Conservation (phyloP, 495 filamentous ascomycete genomes). For the Glarea lozoyensis region DNA sequence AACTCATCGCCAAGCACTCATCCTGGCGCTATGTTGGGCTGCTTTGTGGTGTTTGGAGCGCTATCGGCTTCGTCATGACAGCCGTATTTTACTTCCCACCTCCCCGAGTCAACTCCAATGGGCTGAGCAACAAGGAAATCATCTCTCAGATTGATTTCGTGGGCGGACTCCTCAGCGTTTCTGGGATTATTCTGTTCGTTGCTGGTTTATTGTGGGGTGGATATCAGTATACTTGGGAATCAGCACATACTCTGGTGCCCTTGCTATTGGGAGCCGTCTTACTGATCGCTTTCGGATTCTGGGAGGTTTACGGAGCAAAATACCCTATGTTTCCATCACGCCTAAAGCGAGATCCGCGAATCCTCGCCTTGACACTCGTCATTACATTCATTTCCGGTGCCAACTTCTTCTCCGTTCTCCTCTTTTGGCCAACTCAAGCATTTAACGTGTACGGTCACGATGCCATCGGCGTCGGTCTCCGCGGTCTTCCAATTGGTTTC, state of each 20-base stretch:
- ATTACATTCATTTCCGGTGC: conserved; percentile 68
- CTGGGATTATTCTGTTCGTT: conserved; percentile 55
- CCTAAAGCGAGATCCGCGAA: conserved; percentile 54
- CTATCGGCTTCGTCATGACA: conserved; percentile 52
- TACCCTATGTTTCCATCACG: conserved; percentile 59
- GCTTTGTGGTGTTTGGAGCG: conserved; percentile 51
- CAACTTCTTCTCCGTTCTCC: conserved; percentile 66
- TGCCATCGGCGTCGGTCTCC: conserved; percentile 55
- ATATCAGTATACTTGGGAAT: conserved; percentile 54
- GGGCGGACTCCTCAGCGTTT: conserved; percentile 58
- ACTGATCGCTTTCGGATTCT: conserved; percentile 46
- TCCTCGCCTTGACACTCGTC: conserved; percentile 52
- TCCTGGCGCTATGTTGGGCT: conserved; percentile 59
- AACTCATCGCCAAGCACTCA: conserved; percentile 52
- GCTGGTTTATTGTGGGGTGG: conserved; percentile 62
- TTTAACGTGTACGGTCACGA: conserved; percentile 70
- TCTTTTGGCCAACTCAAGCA: conserved; percentile 68
- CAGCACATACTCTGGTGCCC: conserved; percentile 49
- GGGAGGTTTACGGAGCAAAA: conserved; percentile 52
- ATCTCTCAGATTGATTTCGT: conserved; percentile 53
- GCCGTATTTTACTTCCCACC: conserved; percentile 60
- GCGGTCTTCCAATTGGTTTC: conserved; percentile 58
- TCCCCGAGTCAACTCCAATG: conserved; percentile 44
- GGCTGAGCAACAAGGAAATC: conserved; percentile 39
- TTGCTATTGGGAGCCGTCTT: conserved; percentile 47